Evolutionary conservation across 2,329 filamentous ascomycete species (phyloP), one percentile per base, ranked within the genome.

Genomic region (Exophiala calicioides): DNA sequence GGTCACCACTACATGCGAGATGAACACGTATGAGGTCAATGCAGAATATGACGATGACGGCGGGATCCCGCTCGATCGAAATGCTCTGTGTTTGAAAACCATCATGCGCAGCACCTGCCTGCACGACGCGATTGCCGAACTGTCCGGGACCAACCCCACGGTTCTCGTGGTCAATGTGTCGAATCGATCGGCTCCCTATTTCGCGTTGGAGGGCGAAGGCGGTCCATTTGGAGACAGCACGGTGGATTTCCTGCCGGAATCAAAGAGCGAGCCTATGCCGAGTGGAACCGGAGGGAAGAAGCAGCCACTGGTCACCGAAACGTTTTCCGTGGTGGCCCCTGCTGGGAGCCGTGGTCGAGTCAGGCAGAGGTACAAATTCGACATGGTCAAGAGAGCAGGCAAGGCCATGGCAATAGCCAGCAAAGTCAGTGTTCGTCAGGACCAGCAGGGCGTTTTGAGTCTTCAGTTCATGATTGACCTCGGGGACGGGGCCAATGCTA

Each of bases 391-490:
- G 65, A 86, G 86, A 56, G 90, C 91, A 0, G 82, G 82, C 34
- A 84, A 91, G 55, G 91, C 93, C n/a, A 97, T 98, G 91, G 83
- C 85, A 34, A 81, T 90, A 27, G 89, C 90, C 3, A 90, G 80
- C 61, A 98, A 97, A 68, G 90, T 97, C 47, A 95, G 90, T 63
- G 78, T 98, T 52, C 78, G 93, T 12, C 85, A 89, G 0, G 93
- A 98, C 67, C 77, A 80, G 2, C 88, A 95, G 64, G 91, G 93
- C 0, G 91, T 98, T 21, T 68, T 98, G 55, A 96, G 88, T 67
- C 71, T 97, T 65, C 93, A 98, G 63, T 96, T 97, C 61, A 93
- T 98, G 86, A 85, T 98, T 12, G 89, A 96, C 63, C 76, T 90
- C 31, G 88, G 93, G 52, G 79, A 79, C 33, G 52, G 33, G 62